Conservation (phyloP, 2,329 filamentous ascomycete genomes). For the Chrysosporium keratinophilum region DNA sequence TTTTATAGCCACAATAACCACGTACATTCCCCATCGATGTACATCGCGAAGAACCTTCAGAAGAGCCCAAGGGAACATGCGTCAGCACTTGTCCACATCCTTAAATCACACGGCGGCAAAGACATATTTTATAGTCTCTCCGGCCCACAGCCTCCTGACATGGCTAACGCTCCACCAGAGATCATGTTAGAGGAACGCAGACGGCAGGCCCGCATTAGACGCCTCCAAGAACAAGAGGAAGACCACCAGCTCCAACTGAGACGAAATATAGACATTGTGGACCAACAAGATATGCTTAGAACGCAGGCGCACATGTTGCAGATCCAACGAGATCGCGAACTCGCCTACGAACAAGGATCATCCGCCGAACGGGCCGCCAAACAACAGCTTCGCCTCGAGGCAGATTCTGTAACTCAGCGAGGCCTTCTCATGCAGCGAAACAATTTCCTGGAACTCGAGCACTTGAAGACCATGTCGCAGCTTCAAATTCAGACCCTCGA, state of each 20-base stretch:
- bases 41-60: slow-evolving; percentile 33
- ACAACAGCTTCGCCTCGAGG: slow-evolving; percentile 15
- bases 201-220: slow-evolving; percentile 12
- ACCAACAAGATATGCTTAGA: slow-evolving; percentile 12
- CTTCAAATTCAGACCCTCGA: slow-evolving; percentile 14
- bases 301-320: slow-evolving; percentile 14
- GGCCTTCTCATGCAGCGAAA: slow-evolving; percentile 11
- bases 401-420: slow-evolving; percentile 12
- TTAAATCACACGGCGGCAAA: slow-evolving; percentile 16
- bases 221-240: slow-evolving; percentile 16
- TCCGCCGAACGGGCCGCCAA: slow-evolving; percentile 9
- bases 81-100: slow-evolving; percentile 13
- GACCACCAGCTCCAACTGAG: slow-evolving; percentile 15
- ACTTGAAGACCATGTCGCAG: slow-evolving; percentile 12
- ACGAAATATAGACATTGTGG: slow-evolving; percentile 12
- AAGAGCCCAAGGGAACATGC: slow-evolving; percentile 11
- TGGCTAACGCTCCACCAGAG: slow-evolving; percentile 16
- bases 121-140: slow-evolving; percentile 16
- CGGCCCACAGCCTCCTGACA: slow-evolving; percentile 17
- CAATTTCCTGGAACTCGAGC: slow-evolving; percentile 12
- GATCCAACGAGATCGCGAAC: slow-evolving; percentile 15
- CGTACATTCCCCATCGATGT: slow-evolving; percentile 57
- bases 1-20: slow-evolving; percentile 44
- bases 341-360: slow-evolving; percentile 13
- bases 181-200: slow-evolving; percentile 14